Percentiles rank a stretch among this genome's conserved stretches.
phyloP scores from a whole-genome alignment of 805 yeast species.

The Wickerhamomyces bovis region DNA sequence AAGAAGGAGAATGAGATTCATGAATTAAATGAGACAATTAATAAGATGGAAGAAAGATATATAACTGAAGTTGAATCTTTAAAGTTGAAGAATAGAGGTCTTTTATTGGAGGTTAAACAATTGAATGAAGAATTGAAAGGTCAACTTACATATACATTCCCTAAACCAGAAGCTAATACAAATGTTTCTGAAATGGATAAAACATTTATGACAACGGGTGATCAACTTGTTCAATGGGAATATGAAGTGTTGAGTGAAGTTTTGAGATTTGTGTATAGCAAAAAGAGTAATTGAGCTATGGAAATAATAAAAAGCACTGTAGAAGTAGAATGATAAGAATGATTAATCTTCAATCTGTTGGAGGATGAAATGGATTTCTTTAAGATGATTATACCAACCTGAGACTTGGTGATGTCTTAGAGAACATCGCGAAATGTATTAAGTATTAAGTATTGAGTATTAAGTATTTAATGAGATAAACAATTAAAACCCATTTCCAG shows the following conservation, averaged over 20 bases:
- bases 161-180: background rate
- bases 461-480: background rate
- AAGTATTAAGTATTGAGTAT: no score
- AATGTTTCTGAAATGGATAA: background rate
- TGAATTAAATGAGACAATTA: background rate
- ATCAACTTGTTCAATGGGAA: constrained; percentile 1
- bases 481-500: background rate
- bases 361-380: no score
- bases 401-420: no score
- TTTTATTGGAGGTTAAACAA: background rate
- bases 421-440: no score
- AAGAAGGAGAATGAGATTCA: constrained; percentile 1
- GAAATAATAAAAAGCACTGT: no score
- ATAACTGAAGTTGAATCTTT: background rate
- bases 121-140: background rate
- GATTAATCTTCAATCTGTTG: no score
- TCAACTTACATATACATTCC: background rate
- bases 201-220: background rate
- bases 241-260: background rate
- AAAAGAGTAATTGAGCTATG: background rate
- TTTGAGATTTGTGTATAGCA: background rate
- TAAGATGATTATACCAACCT: no score
- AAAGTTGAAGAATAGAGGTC: background rate
- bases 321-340: no score
- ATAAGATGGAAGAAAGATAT: background rate